Evolutionary conservation across 345 rosid species (phyloP).

Genomic region (Eutrema heterophyllum): DNA sequence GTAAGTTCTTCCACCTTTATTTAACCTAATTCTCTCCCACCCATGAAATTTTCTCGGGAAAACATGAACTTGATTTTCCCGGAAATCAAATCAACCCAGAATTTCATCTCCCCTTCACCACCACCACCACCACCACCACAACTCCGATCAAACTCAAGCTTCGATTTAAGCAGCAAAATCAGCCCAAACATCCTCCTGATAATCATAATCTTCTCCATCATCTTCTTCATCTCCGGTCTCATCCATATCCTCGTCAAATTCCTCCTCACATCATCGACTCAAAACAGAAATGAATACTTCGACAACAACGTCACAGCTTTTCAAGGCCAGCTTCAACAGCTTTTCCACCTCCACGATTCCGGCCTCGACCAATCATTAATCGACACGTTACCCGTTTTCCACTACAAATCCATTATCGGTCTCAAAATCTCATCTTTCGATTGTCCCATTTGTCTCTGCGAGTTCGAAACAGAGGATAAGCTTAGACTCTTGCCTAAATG

Average conservation of each 20-base stretch:
- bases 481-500: slow-evolving; percentile 64
- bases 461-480: slow-evolving; percentile 34
- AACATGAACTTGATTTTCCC: slow-evolving; percentile 18
- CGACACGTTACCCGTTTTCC: slow-evolving; percentile 69
- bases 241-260: slow-evolving; percentile 83
- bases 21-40: not conserved
- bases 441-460: slow-evolving; percentile 53
- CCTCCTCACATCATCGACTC: slow-evolving; percentile 51
- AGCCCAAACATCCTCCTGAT: slow-evolving; percentile 68
- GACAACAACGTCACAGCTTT: slow-evolving; percentile 56
- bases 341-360: slow-evolving; percentile 84
- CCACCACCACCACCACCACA: not conserved
- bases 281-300: slow-evolving; percentile 53
- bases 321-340: slow-evolving; percentile 93
- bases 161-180: slow-evolving; percentile 52
- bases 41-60: slow-evolving; percentile 6
- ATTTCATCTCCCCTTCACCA: slow-evolving; percentile 8
- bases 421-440: slow-evolving; percentile 58
- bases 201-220: slow-evolving; percentile 74
- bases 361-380: slow-evolving; percentile 69
- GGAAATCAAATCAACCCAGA: slow-evolving; percentile 9
- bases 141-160: slow-evolving; percentile 29
- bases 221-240: slow-evolving; percentile 84
- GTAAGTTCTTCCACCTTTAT: not conserved
- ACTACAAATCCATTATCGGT: slow-evolving; percentile 57